Evolutionary conservation across 306 rosid genomes (phyloP).

Genomic region (Sesbania bispinosa): DNA sequence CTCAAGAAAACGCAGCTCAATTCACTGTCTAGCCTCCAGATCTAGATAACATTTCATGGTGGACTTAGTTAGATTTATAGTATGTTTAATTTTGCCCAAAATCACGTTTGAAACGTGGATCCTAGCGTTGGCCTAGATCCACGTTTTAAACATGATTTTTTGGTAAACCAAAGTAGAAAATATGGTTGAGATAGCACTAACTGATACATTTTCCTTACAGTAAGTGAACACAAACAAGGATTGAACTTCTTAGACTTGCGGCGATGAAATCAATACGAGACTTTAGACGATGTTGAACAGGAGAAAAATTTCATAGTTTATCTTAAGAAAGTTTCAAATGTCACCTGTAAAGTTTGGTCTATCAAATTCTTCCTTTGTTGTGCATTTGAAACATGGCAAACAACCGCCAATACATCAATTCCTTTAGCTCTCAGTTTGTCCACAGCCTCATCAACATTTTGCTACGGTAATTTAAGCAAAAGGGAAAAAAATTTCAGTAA

Average conservation of each 20-base stretch:
- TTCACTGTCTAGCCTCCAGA: neutral
- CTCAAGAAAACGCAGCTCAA: neutral
- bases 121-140: too few relatives aligned
- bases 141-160: too few relatives aligned
- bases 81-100: too few relatives aligned
- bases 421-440: slow-evolving; percentile 66
- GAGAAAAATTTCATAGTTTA: too few relatives aligned
- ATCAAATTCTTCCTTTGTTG: slow-evolving; percentile 81
- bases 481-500: neutral
- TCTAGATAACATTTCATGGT: slow-evolving; percentile 10
- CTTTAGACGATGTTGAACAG: neutral
- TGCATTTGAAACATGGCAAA: slow-evolving; percentile 80
- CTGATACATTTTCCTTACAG: neutral
- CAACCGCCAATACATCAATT: slow-evolving; percentile 66
- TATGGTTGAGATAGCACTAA: neutral
- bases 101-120: too few relatives aligned
- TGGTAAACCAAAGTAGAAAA: too few relatives aligned
- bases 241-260: neutral
- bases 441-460: slow-evolving; percentile 87
- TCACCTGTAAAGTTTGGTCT: slow-evolving; percentile 70
- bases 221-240: neutral
- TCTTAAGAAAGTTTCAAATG: neutral
- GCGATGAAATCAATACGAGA: neutral
- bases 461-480: slow-evolving; percentile 42
- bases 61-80: too few relatives aligned